phyloP scores from a whole-genome alignment of 768 basidiomycete genomes.

The Cystofilobasidium ferigula region DNA sequence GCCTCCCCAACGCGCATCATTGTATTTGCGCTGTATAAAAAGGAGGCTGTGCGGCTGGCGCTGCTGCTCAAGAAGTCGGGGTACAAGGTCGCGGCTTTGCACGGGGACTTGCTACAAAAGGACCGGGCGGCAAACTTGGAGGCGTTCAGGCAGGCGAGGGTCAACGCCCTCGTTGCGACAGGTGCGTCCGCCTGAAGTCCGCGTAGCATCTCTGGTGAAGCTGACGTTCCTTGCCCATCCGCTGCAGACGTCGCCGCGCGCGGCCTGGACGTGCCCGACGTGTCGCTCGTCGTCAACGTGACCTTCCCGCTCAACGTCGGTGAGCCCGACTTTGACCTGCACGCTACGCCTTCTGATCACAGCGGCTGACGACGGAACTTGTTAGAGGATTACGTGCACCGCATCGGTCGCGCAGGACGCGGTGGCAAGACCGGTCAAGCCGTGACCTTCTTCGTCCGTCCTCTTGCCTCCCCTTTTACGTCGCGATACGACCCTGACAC shows the following conservation, averaged over 20 bases:
- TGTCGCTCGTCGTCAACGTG: slow-evolving; percentile 87
- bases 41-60: slow-evolving; percentile 82
- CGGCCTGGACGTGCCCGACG: slow-evolving; percentile 93
- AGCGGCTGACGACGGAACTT: background rate
- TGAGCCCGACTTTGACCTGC: slow-evolving; percentile 50
- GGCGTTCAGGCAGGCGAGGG: slow-evolving; percentile 70
- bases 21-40: slow-evolving; percentile 94
- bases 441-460: slow-evolving; percentile 28
- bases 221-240: background rate
- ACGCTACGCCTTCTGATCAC: slow-evolving; percentile 40
- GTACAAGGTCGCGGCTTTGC: slow-evolving; percentile 68
- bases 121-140: slow-evolving; percentile 76
- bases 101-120: slow-evolving; percentile 80
- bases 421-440: slow-evolving; percentile 24
- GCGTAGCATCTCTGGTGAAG: background rate
- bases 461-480: too few species aligned
- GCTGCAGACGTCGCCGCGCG: slow-evolving; percentile 81
- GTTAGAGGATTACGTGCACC: slow-evolving; percentile 27
- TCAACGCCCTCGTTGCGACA: slow-evolving; percentile 74
- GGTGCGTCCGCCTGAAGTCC: slow-evolving; percentile 23
- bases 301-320: slow-evolving; percentile 93
- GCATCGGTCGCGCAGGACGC: slow-evolving; percentile 27
- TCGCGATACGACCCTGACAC: background rate
- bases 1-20: slow-evolving; percentile 50
- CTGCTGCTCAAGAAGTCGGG: slow-evolving; percentile 60